Base-by-base conservation (phyloP, 148 eudicot species). In the Amaranthus hypochondriacus region DNA sequence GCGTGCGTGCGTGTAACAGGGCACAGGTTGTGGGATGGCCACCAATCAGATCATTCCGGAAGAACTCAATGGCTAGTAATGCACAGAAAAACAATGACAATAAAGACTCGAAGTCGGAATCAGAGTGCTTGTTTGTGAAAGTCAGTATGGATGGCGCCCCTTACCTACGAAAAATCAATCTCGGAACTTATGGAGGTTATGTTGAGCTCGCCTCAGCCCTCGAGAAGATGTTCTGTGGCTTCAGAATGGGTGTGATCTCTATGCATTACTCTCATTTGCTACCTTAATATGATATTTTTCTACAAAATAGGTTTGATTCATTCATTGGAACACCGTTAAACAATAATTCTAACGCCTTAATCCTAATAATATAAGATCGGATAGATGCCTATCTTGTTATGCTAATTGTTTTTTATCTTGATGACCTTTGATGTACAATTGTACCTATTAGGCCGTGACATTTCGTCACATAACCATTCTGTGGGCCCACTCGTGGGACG, bases 141-240 rank as follows among this genome's bases (percentile, higher is more conserved):
- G 92, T 89, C 64, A 85, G 90, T 62, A 86, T 89, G 92, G 92
- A 84, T 78, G 89, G 86, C 9, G 92, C 92, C 10, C 92, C 92
- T 4, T 89, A 89, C 72, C 87, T 89, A 8, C 75, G 92, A 75
- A 89, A 86, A 70, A 86, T 89, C n/a, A 89, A 86, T 76, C 87
- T 89, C 67, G 69, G 71, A 73, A 81, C 76, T 6, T 89, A 78
- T 48, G 47, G 72, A 28, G 70, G 84, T 76, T 89, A 89, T 58
- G 76, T 49, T 3, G 88, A 85, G 9, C 79, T 89, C 53, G 86
- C 88, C 79, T 76, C 83, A 7, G 84, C 84, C 56, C 87, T 89
- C 10, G 88, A 86, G 78, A 83, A 86, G 60, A 89, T 89, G 92
- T 89, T 89, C 82, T 80, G 90, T 77, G 86, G 92, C 80, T 86